Evolutionary conservation across 192 early-diverging fungal genomes (phyloP).

Genomic region (Entomortierella beljakovae): DNA sequence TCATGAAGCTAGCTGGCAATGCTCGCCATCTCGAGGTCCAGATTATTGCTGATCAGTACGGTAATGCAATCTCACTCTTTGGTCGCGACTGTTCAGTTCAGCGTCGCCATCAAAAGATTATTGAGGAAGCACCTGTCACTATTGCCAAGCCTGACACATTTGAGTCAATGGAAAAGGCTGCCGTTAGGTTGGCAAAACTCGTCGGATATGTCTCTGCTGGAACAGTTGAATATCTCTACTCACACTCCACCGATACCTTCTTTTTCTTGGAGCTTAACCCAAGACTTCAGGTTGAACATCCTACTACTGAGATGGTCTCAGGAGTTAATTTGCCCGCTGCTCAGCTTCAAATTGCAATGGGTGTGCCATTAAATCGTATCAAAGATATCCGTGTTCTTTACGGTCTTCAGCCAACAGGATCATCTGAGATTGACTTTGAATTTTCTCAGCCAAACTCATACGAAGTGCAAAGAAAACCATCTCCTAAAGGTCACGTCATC

Average conservation of each 20-base stretch:
- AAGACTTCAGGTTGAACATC: conserved; percentile 98
- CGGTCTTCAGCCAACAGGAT: conserved; percentile 88
- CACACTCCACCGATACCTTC: conserved; percentile 85
- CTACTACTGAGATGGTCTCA: conserved; percentile 98
- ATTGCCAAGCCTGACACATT: conserved; percentile 84
- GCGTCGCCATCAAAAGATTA: conserved; percentile 98
- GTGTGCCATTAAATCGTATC: conserved; percentile 95
- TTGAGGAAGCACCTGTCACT: conserved; percentile 97
- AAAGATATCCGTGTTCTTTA: conserved; percentile 97
- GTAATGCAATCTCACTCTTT: conserved; percentile 98
- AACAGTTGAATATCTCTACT: conserved; percentile 98
- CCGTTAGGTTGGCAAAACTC: conserved; percentile 93
- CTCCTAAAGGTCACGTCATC: conserved; percentile 97
- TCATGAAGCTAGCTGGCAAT: conserved; percentile 97
- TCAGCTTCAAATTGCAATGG: conserved; percentile 99
- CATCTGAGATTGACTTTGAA: conserved; percentile 94
- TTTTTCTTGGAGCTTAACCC: conserved; percentile 99
- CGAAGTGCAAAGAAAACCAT: conserved; percentile 91
- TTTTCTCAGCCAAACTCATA: conserved; percentile 80
- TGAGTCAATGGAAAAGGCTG: conserved; percentile 94
- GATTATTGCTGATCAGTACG: conserved; percentile 95
- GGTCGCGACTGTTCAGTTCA: conserved; percentile 99
- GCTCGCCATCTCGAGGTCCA: conserved; percentile 98
- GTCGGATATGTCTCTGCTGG: conserved; percentile 97
- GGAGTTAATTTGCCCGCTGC: conserved; percentile 98